Base-by-base conservation (phyloP, 1,284 basidiomycete genomes). In the Microbotryum intermedium region DNA sequence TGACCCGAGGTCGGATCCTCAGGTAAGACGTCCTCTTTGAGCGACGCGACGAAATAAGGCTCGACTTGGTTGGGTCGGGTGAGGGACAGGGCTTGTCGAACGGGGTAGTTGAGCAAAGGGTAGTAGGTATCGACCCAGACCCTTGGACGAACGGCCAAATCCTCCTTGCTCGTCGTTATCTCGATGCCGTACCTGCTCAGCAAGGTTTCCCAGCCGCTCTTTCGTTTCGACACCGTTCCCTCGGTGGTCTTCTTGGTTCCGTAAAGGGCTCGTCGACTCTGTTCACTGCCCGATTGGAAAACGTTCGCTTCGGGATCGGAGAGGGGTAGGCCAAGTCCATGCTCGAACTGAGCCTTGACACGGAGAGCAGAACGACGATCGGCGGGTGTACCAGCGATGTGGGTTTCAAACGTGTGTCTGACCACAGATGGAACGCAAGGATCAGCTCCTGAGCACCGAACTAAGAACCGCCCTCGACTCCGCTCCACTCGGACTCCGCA, bases 61-160 rank as follows among this genome's bases (percentile, higher is more conserved):
- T 74, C 71, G 0, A 82, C 28, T 4, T 29, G 83, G 50, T 82
- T 76, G 6, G 60, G 30, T 47, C 69, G 54, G 26, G 60, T 64
- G 21, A 69, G 53, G 5, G 57, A 56, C 23, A 71, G 49, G 3
- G 71, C 59, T 21, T 58, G 45, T 6, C 39, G 47, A 45, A 61
- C 16, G 13, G 62, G 68, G 50, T 60, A 69, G 61, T 67, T 71
- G 26, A 72, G 61, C 30, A 90, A 77, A 0, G 91, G 89, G 73
- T 85, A 90, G 75, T 92, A 92, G 50, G 80, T 77, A 69, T 88
- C 85, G 61, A 89, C 83, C 87, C 87, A 90, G 21, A 86, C 86
- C 8, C 76, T 77, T 0, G 87, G 84, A 34, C 72, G 51, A 69
- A 74, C 77, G 3, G n/a, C 42, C 57, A 55, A 21, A 80, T 54